Evolutionary conservation across 371 early-diverging fungal genomes (phyloP).

Genomic region (Haplosporangium sp.): DNA sequence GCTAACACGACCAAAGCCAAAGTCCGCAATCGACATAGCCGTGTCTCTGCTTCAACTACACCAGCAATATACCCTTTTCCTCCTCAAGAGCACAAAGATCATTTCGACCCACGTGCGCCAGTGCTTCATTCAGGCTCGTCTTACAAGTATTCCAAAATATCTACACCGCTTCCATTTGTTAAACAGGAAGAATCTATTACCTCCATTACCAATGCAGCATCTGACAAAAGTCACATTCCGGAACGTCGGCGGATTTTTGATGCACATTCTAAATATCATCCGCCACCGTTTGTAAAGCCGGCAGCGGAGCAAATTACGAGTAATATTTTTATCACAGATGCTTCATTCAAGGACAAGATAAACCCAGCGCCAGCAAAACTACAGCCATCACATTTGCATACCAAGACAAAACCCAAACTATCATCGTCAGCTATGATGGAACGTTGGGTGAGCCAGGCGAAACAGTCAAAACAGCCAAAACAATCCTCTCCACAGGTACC

Average conservation of each 20-base stretch:
- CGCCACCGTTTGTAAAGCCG: conserved; percentile 28
- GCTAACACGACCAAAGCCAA: neutral
- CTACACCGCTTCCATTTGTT: neutral
- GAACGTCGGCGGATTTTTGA: conserved; percentile 8
- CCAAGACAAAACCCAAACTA: neutral
- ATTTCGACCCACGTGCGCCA: neutral
- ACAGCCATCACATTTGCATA: neutral
- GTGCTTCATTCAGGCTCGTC: neutral
- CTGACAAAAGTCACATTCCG: neutral
- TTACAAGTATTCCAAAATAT: neutral
- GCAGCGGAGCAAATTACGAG: conserved; percentile 8
- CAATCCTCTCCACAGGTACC: neutral
- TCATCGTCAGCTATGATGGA: conserved; percentile 15
- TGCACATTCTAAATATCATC: neutral
- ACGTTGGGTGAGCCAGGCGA: conserved; percentile 10
- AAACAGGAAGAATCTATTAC: neutral
- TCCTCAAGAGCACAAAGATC: neutral
- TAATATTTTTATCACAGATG: conserved; percentile 3
- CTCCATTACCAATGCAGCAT: neutral
- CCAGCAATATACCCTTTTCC: neutral
- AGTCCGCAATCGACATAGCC: conserved; percentile 1
- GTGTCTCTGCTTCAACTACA: conserved; percentile 1
- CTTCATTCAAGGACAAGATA: neutral
- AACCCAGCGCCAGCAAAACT: neutral
- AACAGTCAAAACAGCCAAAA: neutral